Evolutionary conservation across 1,284 basidiomycete genomes (phyloP), one percentile per base, ranked within the genome.

Genomic region (Calocybe gambosa): DNA sequence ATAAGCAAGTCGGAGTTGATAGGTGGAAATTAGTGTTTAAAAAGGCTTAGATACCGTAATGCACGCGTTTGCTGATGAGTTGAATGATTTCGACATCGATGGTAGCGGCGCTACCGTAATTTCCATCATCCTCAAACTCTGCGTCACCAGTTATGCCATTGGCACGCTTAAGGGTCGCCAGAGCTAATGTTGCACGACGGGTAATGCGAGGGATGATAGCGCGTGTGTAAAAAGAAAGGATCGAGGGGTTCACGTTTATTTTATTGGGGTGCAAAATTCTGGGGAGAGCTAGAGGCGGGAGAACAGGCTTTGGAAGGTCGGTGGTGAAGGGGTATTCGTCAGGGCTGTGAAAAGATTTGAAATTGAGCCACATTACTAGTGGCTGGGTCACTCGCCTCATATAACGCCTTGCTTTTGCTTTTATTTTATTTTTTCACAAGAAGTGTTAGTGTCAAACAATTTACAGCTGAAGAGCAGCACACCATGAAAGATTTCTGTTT

Each of bases 271-370:
- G 75, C 18, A 99, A 77, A 46, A 97, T 80, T 2, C 75, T 64
- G 0, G 94, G 93, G 66, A 89, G 90, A 42, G 69, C 61, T 47
- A 92, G 73, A 1, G 87, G 77, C 16, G 82, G 80, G 34, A 99
- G 75, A 45, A 99, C 79, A 18, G 96, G 92, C 1, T 73, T 60
- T 0, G 95, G 94, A 18, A 99, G 84, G 53, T 81, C 70, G n/a
- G 68, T 61, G 4, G 91, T 92, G 74, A 98, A 99, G 0, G 96
- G 92, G 62, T 96, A 93, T 72, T 99, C 96, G 63, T 99, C 96
- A 21, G 95, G 96, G 59, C 91, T 93, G 60, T 21, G 29, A 19
- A 2, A 18, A 20, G 16, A 29, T 25, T 25, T 45, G 15, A 42
- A 49, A 35, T 34, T 41, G 37, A 51, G 31, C 4, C 25, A 47